Base-by-base conservation (phyloP, 148 eudicot species). In the Arbutus unedo region DNA sequence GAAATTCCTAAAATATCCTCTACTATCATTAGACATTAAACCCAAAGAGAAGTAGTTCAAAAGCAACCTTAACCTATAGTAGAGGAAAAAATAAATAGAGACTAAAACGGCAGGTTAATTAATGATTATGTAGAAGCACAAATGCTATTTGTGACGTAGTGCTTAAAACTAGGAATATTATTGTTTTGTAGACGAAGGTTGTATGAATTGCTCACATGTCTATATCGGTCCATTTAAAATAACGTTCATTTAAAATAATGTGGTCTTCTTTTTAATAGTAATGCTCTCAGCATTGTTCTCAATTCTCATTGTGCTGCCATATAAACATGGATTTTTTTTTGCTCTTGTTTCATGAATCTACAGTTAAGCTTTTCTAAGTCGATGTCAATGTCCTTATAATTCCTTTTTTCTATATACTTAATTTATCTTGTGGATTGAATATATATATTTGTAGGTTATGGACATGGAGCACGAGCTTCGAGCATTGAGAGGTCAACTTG, bases 391-490 rank as follows among this genome's bases (percentile, higher is more conserved):
- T 76, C 50, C 16, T 57, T 19, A 19, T n/a, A 4, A 19, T 55
- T 53, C 21, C 38, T 0, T 77, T 60, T 38, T 79, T 78, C n/a
- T 51, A 77, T 78, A 8, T 14, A 13, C 71, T 66, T 23, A 66
- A 48, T 41, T 45, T 80, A 75, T 53, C 79, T 72, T 51, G 51
- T 72, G 64, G 66, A 38, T 64, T 56, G 66, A 59, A 83, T 45
- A 11, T n/a, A 57, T 75, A 72, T n/a, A 76, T 70, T 85, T 83
- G 74, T 85, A 97, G 99, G 99, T 97, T 85, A 97, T 97, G 99
- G 99, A 97, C 90, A 97, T 97, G 99, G 97, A 97, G 84, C 94
- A 91, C 87, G 99, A 97, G 88, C 96, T 96, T 84, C 92, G 87
- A 85, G 99, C 99, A 75, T 87, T 97, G 85, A 90, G 99, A 81